phyloP scores from a whole-genome alignment of 495 filamentous ascomycete species.

The Penicillium paradoxum region DNA sequence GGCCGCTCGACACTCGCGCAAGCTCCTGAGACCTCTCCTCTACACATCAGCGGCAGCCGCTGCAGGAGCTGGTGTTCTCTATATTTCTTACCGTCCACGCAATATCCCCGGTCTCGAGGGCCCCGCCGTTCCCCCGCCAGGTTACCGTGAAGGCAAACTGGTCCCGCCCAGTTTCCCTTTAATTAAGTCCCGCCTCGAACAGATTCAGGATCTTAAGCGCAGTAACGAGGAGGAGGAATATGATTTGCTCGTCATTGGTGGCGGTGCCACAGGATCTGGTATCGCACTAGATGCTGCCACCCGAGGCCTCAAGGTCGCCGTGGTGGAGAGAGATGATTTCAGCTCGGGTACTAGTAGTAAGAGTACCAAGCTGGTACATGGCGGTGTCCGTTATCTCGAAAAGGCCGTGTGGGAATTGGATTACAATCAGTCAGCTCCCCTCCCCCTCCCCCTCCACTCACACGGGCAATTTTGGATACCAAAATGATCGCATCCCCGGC shows the following conservation, averaged over 20 bases:
- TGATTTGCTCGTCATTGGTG: constrained; percentile 88
- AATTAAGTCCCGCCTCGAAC: constrained; percentile 62
- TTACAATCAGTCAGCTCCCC: constrained; percentile 66
- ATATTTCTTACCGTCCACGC: constrained; percentile 75
- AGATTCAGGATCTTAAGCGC: constrained; percentile 49
- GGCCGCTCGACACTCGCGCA: constrained; percentile 54
- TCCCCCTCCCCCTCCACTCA: background rate
- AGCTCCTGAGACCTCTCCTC: constrained; percentile 53
- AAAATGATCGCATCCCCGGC: background rate
- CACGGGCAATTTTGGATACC: background rate
- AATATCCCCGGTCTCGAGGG: constrained; percentile 82
- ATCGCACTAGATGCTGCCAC: constrained; percentile 94
- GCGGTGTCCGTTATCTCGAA: constrained; percentile 92
- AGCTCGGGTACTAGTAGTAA: constrained; percentile 91
- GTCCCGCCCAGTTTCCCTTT: constrained; percentile 75
- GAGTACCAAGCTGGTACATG: constrained; percentile 95
- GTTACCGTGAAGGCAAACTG: constrained; percentile 73
- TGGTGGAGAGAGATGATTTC: constrained; percentile 96
- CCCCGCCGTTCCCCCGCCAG: constrained; percentile 74
- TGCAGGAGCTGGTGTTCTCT: constrained; percentile 60
- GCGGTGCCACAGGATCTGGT: constrained; percentile 86
- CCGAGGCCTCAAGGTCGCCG: constrained; percentile 83
- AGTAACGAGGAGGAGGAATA: constrained; percentile 50
- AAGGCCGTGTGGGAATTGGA: constrained; percentile 97
- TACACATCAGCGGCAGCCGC: constrained; percentile 57